Evolutionary conservation across 306 rosid genomes (phyloP), one percentile per base, ranked within the genome.

Genomic region (Malus asiatica): DNA sequence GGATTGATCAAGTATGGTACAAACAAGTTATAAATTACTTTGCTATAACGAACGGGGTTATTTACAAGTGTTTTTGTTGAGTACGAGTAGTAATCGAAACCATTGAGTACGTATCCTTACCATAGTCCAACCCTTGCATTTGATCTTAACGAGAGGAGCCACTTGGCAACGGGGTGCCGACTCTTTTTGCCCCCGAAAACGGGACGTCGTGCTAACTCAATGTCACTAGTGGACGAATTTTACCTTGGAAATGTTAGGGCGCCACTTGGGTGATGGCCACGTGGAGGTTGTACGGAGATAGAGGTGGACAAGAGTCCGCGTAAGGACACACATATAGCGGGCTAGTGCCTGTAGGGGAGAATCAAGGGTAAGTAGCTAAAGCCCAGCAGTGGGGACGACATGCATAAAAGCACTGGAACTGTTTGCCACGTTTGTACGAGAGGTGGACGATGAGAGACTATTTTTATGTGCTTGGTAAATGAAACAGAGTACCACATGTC

Each of bases 301-400:
- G 55, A 76, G 29, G 40, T 52, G 78, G 72, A 35, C 63, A 8
- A 14, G 12, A 48, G 40, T 65, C 61, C 65, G 65, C 42, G 73
- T 66, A 65, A 52, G 66, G 71, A 66, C 72, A 66, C 79, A 65
- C 27, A 25, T 1, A 66, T 66, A 51, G 42, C 66, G 57, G 73
- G 33, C 19, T 8, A 5, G 16, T 22, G 65, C 51, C 66, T 33
- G 2, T 4, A 15, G 5, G 78, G 46, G 71, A 14, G 70, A 63
- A 75, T 42, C 70, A 45, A 73, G 70, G 59, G 44, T 30, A 46
- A 11, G 69, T 16, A 30, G 27, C 12, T 57, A 57, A 22, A 57
- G 22, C 25, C 27, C 29, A 42, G 13, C 25, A 22, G n/a, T 68
- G 38, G 7, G 5, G 51, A 67, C 25, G 61, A 45, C 48, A 5